Base-by-base conservation (phyloP, 2,329 filamentous ascomycete species). In the Cladosporium cucumerinum region DNA sequence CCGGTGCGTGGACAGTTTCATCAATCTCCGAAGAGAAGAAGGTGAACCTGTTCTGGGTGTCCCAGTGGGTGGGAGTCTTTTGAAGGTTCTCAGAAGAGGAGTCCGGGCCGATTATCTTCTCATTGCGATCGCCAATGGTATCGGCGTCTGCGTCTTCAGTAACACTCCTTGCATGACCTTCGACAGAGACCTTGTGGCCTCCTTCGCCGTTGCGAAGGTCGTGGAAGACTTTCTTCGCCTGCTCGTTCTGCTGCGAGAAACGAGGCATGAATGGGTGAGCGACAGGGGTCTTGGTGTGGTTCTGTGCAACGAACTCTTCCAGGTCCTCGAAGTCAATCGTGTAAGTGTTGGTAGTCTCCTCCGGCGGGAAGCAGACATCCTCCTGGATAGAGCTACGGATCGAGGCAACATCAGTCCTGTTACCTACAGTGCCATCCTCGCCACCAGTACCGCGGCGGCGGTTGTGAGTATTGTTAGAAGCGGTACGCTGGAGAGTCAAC, bases 1-100 rank as follows among this genome's bases (percentile, higher is more conserved):
- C 92, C 1, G 91, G 86, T 18, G 94, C 92, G 74, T 97, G 93
- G 67, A 98, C 92, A 1, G 93, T 97, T 59, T 92, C 93, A 74
- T 97, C 93, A 78, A 92, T 90, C 63, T 95, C 92, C 0, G 95
- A 97, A 0, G 93, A 97, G 78, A 99, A 99, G 80, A 98, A 97
- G 68, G 93, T 95, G 81, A 96, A 98, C 5, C 94, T 87, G 74
- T 93, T 95, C 34, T 86, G 84, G 39, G 73, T 71, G 23, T 73
- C 71, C 7, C 66, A 66, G 52, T 68, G 68, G 66, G 71, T 73
- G 10, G 66, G 58, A 12, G 68, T 68, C 21, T 67, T 67, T 46
- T 70, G 66, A 10, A 76, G 61, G 28, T 68, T 65, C 16, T 70
- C 67, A 3, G 71, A 71, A 14, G 69, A 71, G 12, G 64, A 74